Evolutionary conservation across 805 yeast species (phyloP).

Genomic region (Priceomyces carsonii): DNA sequence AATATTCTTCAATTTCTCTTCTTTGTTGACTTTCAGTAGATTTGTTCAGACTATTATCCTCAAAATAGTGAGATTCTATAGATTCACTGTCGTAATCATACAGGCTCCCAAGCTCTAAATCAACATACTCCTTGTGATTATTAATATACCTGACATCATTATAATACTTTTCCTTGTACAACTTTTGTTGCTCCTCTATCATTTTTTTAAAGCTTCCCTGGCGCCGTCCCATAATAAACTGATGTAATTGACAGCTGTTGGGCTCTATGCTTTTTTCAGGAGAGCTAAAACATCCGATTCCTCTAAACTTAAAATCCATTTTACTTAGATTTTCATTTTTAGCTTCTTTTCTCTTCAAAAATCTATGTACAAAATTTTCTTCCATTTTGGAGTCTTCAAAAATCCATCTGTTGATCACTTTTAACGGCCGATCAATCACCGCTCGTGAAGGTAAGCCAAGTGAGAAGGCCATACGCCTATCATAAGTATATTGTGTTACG

Average conservation of each 20-base stretch:
- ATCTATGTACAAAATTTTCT: constrained; percentile 13
- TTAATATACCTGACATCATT: background rate
- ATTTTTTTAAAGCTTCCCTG: constrained; percentile 20
- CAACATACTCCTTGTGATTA: no score
- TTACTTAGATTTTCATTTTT: constrained; percentile 4
- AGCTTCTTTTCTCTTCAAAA: constrained; percentile 6
- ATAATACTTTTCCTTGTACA: constrained; percentile 13
- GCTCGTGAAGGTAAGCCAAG: constrained; percentile 20
- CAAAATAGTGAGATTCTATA: no score
- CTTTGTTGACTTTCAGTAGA: no score
- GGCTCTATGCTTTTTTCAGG: background rate
- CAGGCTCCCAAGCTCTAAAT: no score
- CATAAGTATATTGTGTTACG: constrained; percentile 12
- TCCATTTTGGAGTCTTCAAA: constrained; percentile 31
- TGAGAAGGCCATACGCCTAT: constrained; percentile 10
- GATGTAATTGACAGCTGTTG: constrained; percentile 18
- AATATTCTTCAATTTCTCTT: no score
- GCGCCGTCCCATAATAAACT: constrained; percentile 26
- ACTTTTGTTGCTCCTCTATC: constrained; percentile 24
- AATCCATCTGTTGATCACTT: constrained; percentile 34
- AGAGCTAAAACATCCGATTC: constrained; percentile 2
- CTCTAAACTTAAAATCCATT: constrained; percentile 9
- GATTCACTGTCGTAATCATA: no score
- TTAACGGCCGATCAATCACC: constrained; percentile 17
- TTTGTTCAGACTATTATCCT: no score